Conservation (phyloP, 441 rosid genomes). For the Melastoma candidum region DNA sequence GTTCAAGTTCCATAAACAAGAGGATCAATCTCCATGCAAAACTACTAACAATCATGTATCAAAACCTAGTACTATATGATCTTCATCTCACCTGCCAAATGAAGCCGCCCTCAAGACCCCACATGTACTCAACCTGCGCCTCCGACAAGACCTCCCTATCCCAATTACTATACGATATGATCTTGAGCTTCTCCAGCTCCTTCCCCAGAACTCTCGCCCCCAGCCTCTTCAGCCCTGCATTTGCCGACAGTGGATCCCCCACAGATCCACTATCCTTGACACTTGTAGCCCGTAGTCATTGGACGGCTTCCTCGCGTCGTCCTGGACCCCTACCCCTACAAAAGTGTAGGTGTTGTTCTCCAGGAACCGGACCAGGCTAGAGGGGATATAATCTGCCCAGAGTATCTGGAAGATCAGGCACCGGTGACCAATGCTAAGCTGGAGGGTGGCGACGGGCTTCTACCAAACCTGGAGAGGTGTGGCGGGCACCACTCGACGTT, state of each 20-base stretch:
- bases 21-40: too few species aligned
- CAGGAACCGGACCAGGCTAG: not conserved
- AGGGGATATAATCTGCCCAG: not conserved
- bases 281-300: slow-evolving; percentile 2
- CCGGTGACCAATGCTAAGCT: slow-evolving; percentile 5
- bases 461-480: not conserved
- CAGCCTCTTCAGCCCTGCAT: slow-evolving; percentile 2
- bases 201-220: not conserved
- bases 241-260: not conserved
- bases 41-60: too few species aligned
- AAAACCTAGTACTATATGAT: too few species aligned
- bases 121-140: slow-evolving; percentile 9
- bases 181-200: slow-evolving; percentile 3
- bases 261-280: not conserved
- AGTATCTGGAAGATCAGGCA: slow-evolving; percentile 12
- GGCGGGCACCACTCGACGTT: slow-evolving; percentile 10
- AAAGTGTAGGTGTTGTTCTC: slow-evolving; percentile 1
- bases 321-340: slow-evolving; percentile 8
- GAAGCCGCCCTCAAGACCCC: slow-evolving; percentile 4
- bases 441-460: slow-evolving; percentile 12
- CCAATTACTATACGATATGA: slow-evolving; percentile 13
- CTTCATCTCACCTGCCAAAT: too few species aligned
- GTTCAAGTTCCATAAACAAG: too few species aligned
- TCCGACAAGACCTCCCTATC: not conserved
- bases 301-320: not conserved